Conservation (phyloP, 495 filamentous ascomycete genomes). For the Lasiosphaeriaceae sp. region DNA sequence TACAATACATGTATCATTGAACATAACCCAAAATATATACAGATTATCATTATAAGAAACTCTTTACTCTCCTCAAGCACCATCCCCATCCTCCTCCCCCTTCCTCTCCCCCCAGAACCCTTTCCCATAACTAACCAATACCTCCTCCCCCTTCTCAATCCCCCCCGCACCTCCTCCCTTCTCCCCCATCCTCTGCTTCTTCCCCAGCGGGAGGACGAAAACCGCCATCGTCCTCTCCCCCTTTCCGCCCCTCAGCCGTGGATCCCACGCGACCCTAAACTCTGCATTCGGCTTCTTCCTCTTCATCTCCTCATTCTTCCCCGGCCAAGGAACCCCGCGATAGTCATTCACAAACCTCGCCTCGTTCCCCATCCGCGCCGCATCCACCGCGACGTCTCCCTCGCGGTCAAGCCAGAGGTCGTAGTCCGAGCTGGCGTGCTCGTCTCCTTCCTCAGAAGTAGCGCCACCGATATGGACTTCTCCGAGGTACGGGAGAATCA, state of each 20-base stretch:
- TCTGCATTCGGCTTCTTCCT: conserved; percentile 53
- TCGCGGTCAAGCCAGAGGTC: conserved; percentile 62
- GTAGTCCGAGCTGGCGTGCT: conserved; percentile 55
- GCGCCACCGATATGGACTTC: conserved; percentile 46
- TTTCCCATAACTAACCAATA: conserved; percentile 67
- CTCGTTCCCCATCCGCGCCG: conserved; percentile 59
- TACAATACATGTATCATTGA: too few relatives aligned
- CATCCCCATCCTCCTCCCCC: conserved; percentile 19
- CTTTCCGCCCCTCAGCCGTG: conserved; percentile 13
- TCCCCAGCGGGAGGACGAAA: conserved; percentile 56
- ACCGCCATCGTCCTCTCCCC: conserved; percentile 55
- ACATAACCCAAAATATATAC: neutral
- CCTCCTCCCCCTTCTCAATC: conserved; percentile 21
- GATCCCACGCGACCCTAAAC: conserved; percentile 54
- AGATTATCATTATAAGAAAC: neutral
- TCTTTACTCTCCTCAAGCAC: neutral
- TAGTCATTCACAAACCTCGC: conserved; percentile 74
- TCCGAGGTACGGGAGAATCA: conserved; percentile 66
- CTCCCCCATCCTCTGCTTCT: conserved; percentile 42
- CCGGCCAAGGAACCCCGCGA: conserved; percentile 48
- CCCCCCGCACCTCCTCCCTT: conserved; percentile 40
- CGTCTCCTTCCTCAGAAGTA: conserved; percentile 9
- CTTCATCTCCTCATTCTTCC: neutral
- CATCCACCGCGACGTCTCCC: conserved; percentile 59
- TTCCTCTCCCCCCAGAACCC: conserved; percentile 52